Conservation (phyloP, 805 yeast genomes). For the Lipomyces sp. region DNA sequence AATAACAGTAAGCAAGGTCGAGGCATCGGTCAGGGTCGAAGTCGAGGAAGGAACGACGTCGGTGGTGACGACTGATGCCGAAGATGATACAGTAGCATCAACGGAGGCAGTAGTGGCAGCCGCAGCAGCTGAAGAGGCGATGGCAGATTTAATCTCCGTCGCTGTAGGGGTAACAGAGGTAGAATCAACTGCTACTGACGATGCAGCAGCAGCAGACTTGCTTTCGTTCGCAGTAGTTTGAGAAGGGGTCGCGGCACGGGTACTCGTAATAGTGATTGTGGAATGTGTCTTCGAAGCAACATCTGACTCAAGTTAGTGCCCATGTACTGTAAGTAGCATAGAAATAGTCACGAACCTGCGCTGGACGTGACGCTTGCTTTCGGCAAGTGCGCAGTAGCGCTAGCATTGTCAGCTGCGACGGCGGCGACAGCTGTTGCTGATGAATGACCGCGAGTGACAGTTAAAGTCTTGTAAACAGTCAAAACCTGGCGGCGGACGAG, state of each 20-base stretch:
- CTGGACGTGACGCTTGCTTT: background rate
- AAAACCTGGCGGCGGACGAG: slow-evolving; percentile 32
- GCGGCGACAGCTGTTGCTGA: slow-evolving; percentile 20
- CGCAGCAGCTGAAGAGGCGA: slow-evolving; percentile 20
- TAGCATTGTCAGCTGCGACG: background rate
- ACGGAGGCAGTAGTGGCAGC: slow-evolving; percentile 9
- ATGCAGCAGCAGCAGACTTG: background rate
- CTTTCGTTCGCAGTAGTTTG: background rate
- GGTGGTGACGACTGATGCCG: slow-evolving; percentile 22
- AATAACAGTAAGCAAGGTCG: slow-evolving; percentile 1
- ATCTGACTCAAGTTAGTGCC: background rate
- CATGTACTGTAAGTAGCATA: background rate
- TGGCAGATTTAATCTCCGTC: slow-evolving; percentile 3
- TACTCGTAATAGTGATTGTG: background rate
- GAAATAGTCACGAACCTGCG: background rate
- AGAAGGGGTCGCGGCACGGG: background rate
- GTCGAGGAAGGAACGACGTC: slow-evolving; percentile 19
- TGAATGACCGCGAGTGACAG: slow-evolving; percentile 23
- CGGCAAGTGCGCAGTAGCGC: background rate
- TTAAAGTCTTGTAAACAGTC: slow-evolving; percentile 28
- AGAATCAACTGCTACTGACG: background rate
- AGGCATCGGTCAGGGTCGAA: slow-evolving; percentile 13
- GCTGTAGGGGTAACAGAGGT: slow-evolving; percentile 8
- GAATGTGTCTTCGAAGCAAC: background rate
- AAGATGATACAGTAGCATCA: slow-evolving; percentile 20